Evolutionary conservation across 2,329 filamentous ascomycete genomes (phyloP), one percentile per base, ranked within the genome.

Genomic region (Arachnomyces sp.): DNA sequence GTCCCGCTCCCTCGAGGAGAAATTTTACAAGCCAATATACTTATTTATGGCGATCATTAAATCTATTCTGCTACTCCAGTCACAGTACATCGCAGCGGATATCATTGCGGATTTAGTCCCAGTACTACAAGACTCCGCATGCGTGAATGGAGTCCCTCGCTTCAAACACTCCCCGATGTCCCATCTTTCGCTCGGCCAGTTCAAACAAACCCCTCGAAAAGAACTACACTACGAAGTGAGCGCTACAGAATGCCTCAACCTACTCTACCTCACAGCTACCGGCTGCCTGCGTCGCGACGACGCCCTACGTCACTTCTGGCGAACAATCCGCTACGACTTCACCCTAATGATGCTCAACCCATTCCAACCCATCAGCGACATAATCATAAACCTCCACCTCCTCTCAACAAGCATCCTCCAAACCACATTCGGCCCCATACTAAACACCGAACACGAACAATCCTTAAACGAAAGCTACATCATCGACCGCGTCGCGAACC

Each of bases 291-390:
- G 65, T 17, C 42, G 59, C 3, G 63, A 68, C 13, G 58, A 60
- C 2, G 63, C 68, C 2, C 56, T 66, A 15, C 54, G 60, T 13
- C 59, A 53, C 9, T 73, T 81, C 49, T 82, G 78, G 78, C 60
- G 63, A 25, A 56, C 60, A n/a, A 71, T 81, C 42, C 66, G 72
- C 9, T 71, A 70, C 40, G 70, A 73, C 28, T 77, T 77, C 49
- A 65, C 74, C n/a, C 56, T 79, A 25, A 67, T 79, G 54, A 72
- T 79, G 56, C 60, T 81, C 4, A 72, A 74, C 48, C 70, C 70
- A 44, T 70, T 71, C 31, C 76, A 80, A 43, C 73, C 71, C 5
- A 59, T 76, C n/a, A 53, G 61, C 5, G 72, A 79, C 34, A 74
- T 81, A 34, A 64, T 64, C 2, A 55, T 76, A 13, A 72, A 72